A percentile compares a stretch with the other conserved stretches of the same genome.
Conservation (phyloP, 1,284 basidiomycete species). For the Boletus mariae region DNA sequence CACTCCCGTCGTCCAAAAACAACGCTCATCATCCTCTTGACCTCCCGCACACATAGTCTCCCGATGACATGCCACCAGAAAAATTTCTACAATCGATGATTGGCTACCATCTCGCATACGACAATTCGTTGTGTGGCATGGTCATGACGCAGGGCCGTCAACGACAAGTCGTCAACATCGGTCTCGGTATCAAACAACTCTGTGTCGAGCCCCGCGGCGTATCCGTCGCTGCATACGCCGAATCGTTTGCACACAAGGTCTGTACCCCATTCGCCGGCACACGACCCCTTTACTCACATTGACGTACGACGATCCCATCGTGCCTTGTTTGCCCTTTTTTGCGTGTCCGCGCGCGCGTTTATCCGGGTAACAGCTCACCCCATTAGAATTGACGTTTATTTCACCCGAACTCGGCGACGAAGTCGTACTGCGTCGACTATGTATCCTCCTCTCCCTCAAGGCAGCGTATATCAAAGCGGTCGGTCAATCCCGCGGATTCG, state of each 20-base stretch:
- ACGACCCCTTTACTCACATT: neutral
- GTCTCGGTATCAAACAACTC: constrained; percentile 67
- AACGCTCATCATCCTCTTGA: constrained; percentile 1
- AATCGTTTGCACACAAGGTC: constrained; percentile 73
- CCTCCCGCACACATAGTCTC: constrained; percentile 14
- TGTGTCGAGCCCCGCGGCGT: constrained; percentile 55
- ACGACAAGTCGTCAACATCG: constrained; percentile 72
- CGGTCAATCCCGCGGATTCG: constrained; percentile 74
- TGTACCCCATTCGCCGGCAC: constrained; percentile 15
- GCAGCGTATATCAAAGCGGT: constrained; percentile 77
- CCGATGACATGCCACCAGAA: constrained; percentile 56
- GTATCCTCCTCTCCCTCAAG: constrained; percentile 72
- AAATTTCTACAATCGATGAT: constrained; percentile 68
- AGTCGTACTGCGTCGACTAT: constrained; percentile 64
- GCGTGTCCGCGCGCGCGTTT: neutral
- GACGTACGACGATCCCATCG: neutral
- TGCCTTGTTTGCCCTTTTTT: neutral
- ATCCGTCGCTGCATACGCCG: constrained; percentile 56
- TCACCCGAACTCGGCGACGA: constrained; percentile 52
- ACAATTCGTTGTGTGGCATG: constrained; percentile 70
- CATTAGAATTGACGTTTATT: constrained; percentile 54
- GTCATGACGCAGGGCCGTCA: constrained; percentile 76
- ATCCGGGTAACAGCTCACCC: constrained; percentile 50
- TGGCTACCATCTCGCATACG: constrained; percentile 69
- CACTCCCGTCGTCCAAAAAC: neutral